Base-by-base conservation (phyloP, 371 early-diverging fungal species). In the Batkoa obscura region DNA sequence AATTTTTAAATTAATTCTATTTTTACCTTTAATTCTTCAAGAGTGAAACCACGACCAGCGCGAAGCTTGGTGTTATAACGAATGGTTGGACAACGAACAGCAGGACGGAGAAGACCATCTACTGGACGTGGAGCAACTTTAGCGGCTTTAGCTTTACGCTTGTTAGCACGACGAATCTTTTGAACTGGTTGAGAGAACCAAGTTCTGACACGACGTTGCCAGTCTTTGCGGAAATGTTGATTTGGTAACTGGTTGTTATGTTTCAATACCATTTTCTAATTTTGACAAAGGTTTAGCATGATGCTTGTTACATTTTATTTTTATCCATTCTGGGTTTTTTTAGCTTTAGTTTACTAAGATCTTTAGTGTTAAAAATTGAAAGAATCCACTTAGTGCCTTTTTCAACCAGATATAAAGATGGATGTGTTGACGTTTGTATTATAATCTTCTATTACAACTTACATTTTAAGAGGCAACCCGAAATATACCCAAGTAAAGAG, bases 111-210 rank as follows among this genome's bases (percentile, higher is more conserved):
- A 55, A 90, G 88, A 74, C 88, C 89, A 71, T 99, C 94, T 61
- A 91, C 76, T 66, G 99, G 99, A 63, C 90, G 85, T 60, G 99
- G 99, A 54, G 94, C 94, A 66, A 95, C 81, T 67, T 73, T 74
- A 66, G 89, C 90, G 60, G 98, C 98, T 88, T 98, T 98, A 73
- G 83, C 79, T 67, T 83, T 72, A 66, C 99, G 86, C 59, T 79
- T 79, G 54, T 84, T 69, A 62, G 91, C 79, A 68, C 99, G 80
- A 61, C 86, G 74, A 77, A 83, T 81, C 83, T 91, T 93, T 69
- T 86, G 86, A 58, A 90, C 90, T 64, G 98, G 89, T 79, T 99
- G 99, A 78, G 96, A 82, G 78, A 99, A 99, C 97, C 98, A 98
- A 65, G 95, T 95, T 83, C 88, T 90, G 61, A 97, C 95, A 66